These are phyloP conservation scores for Suhomyces canberraensis DNA, from an alignment of 805 yeast species.

Conservation along the genomic window DNA sequence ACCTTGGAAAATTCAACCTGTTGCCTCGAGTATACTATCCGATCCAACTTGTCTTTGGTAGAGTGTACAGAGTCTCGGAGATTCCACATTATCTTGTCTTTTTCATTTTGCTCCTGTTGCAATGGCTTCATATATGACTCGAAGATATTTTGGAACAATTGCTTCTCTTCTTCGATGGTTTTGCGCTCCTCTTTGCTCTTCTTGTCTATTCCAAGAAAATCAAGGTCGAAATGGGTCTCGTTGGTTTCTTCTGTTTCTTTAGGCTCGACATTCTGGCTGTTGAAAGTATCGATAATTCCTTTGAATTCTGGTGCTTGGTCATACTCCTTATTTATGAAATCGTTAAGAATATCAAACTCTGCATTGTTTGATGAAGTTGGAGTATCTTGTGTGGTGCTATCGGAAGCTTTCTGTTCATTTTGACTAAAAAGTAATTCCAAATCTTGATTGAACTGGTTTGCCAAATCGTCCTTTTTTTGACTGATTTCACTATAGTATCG, in stretches of 20 bases:
- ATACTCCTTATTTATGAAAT: constrained; percentile 10
- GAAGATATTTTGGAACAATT: constrained; percentile 23
- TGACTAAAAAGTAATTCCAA: neutral
- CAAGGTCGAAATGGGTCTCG: constrained; percentile 13
- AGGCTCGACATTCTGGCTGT: constrained; percentile 10
- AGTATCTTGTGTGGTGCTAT: neutral
- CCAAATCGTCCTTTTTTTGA: neutral
- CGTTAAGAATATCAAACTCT: constrained; percentile 11
- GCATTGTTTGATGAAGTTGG: neutral
- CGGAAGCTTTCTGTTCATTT: neutral
- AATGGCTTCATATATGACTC: constrained; percentile 20
- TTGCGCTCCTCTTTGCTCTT: constrained; percentile 1
- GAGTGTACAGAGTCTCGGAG: constrained; percentile 8
- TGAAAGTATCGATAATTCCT: constrained; percentile 4
- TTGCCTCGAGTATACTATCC: constrained; percentile 6
- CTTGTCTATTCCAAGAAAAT: constrained; percentile 8
- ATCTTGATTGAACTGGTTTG: neutral
- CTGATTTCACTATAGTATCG: neutral
- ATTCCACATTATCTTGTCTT: constrained; percentile 8
- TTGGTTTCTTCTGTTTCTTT: constrained; percentile 12
- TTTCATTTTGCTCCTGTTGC: constrained; percentile 4
- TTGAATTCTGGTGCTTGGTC: constrained; percentile 2
- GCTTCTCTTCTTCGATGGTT: constrained; percentile 19
- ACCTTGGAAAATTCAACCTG: constrained; percentile 8
- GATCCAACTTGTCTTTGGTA: constrained; percentile 4